Base-by-base conservation (phyloP, 169 alveolate genomes). In the Ichthyophthirius multifiliis region DNA sequence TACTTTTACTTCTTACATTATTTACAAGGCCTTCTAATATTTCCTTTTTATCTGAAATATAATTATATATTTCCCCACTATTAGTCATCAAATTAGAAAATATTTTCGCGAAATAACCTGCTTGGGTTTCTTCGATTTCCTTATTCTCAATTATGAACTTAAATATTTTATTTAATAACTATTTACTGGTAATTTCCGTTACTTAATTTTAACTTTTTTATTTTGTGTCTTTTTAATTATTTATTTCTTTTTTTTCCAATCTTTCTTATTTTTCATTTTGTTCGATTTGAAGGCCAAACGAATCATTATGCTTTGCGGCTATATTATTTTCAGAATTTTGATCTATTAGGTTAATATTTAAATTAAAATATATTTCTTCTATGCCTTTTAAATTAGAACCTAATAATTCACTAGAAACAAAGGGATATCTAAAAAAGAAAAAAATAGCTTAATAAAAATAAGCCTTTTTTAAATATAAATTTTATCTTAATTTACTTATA, bases 401-500 rank as follows among this genome's bases (percentile, higher is more conserved):
- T 20, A 55, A 27, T n/a, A 55, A 27, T 55, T 55, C 71, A 55
- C 71, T 55, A 6, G 71, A 55, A 39, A 55, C 31, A 23, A 55
- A 55, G 13, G 71, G 71, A 55, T 27, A 55, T 39, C 71, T 55
- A n/a, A n/a, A n/a, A n/a, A n/a, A n/a, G n/a, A n/a, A n/a, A n/a
- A n/a, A n/a, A n/a, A n/a, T n/a, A n/a, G n/a, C n/a, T n/a, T n/a
- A n/a, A n/a, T n/a, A n/a, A n/a, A n/a, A n/a, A n/a, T n/a, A n/a
- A n/a, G n/a, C n/a, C n/a, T n/a, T n/a, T n/a, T n/a, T n/a, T n/a
- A n/a, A n/a, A n/a, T n/a, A n/a, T n/a, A n/a, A n/a, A n/a, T n/a
- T n/a, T n/a, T n/a, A n/a, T n/a, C n/a, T n/a, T 15, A 20, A 55
- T 4, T 55, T 55, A 55, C 71, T 55, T 55, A 39, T 55, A 55